These are phyloP conservation scores for Xerocomellus dryophilus DNA, from an alignment of 768 basidiomycete species.

Conservation along the genomic window DNA sequence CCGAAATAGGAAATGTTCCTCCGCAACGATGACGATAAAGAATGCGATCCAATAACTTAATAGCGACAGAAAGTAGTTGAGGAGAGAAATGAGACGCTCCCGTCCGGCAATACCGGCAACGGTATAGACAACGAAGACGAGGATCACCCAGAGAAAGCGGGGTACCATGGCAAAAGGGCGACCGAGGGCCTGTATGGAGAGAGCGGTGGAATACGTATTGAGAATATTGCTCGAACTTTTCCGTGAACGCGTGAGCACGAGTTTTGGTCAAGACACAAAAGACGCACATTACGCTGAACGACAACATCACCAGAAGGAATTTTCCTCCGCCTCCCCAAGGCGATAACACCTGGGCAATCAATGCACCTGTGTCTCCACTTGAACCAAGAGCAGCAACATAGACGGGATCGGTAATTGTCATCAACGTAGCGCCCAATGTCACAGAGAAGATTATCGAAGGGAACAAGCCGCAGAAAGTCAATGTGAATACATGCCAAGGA, in stretches of 20 bases:
- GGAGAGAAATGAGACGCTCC: conserved; percentile 43
- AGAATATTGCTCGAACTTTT: conserved; percentile 41
- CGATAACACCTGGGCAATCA: conserved; percentile 42
- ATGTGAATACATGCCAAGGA: conserved; percentile 41
- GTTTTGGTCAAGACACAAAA: background rate
- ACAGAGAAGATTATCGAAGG: conserved; percentile 43
- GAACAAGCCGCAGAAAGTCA: conserved; percentile 51
- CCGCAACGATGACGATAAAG: conserved; percentile 43
- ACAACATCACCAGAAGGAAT: conserved; percentile 42
- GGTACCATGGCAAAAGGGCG: conserved; percentile 43
- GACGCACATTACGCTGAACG: conserved; percentile 42
- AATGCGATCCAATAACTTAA: conserved; percentile 47
- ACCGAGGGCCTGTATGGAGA: conserved; percentile 45
- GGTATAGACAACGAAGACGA: conserved; percentile 40
- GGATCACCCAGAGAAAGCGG: conserved; percentile 44
- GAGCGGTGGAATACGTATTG: conserved; percentile 46
- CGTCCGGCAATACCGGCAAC: conserved; percentile 41
- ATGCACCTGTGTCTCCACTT: conserved; percentile 41
- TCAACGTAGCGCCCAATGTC: conserved; percentile 37
- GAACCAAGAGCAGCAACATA: conserved; percentile 40
- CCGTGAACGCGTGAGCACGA: background rate
- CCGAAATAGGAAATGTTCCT: conserved; percentile 49
- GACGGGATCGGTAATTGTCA: conserved; percentile 40
- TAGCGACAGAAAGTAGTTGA: conserved; percentile 43
- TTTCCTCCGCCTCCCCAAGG: conserved; percentile 44